Evolutionary conservation across 2,329 filamentous ascomycete genomes (phyloP).

Genomic region (Pezizomycotina sp.): DNA sequence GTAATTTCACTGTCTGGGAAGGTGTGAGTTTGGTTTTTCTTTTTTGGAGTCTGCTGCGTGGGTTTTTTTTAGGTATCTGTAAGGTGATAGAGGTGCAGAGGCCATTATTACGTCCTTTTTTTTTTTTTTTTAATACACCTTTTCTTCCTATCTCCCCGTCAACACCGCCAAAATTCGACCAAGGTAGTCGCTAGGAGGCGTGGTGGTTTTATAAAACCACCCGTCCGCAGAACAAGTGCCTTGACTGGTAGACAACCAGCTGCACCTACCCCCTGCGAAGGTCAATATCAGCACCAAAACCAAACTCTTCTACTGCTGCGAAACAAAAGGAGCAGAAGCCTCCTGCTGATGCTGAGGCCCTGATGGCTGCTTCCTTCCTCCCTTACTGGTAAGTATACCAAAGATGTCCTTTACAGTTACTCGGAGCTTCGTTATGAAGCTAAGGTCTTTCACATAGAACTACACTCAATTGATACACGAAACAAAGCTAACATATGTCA

Average conservation of each 20-base stretch:
- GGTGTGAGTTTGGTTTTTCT: no score
- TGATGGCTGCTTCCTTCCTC: slow-evolving; percentile 26
- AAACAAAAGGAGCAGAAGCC: slow-evolving; percentile 14
- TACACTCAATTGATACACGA: no score
- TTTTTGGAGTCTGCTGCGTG: background rate
- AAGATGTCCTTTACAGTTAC: no score
- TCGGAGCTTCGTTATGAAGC: slow-evolving; percentile 6
- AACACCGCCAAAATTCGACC: slow-evolving; percentile 4
- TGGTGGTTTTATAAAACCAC: slow-evolving; percentile 11
- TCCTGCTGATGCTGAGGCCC: slow-evolving; percentile 20
- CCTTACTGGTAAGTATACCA: slow-evolving; percentile 23
- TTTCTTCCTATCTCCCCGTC: background rate
- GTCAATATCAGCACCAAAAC: no score
- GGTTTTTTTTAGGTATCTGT: background rate
- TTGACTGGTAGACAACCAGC: slow-evolving; percentile 8
- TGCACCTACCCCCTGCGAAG: slow-evolving; percentile 8
- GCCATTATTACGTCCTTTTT: slow-evolving; percentile 2
- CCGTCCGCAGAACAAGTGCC: slow-evolving; percentile 18
- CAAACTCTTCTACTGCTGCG: slow-evolving; percentile 14
- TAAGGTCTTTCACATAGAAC: no score
- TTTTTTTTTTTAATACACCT: background rate
- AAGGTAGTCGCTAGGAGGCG: slow-evolving; percentile 12
- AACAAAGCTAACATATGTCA: slow-evolving; percentile 10
- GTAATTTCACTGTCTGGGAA: no score
- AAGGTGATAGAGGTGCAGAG: background rate